Base-by-base conservation (phyloP, 2,329 filamentous ascomycete species). In the Neodidymelliopsis sp. region DNA sequence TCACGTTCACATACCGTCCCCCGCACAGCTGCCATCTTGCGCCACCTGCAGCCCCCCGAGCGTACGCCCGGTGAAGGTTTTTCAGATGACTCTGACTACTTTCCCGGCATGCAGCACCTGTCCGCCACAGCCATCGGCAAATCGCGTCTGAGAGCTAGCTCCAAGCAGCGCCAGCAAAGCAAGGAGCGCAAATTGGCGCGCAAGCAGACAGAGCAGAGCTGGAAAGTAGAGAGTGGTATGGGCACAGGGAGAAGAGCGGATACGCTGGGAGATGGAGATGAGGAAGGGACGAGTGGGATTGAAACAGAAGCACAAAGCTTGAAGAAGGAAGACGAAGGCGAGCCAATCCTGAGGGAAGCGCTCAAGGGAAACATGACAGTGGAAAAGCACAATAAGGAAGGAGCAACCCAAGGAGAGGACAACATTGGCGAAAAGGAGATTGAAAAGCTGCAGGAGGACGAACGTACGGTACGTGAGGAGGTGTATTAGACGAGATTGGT, bases 151-250 rank as follows among this genome's bases (percentile, higher is more conserved):
- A 53, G 69, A 5, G 64, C 63, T 4, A 63, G 56, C 29, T 67
- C 67, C 2, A 65, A 62, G 22, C 63, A 66, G 30, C 49, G 70
- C 8, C 68, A 69, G 40, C 56, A 66, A 36, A 67, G 62, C 25
- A 70, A 68, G 31, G 70, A 73, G 33, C 62, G 62, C 11, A 74
- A 74, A 42, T 58, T 71, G 0, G 61, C 62, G 15, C 63, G 68
- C 20, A 66, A 60, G 40, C 62, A 66, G 51, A 66, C 65, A 1
- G 69, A 72, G 48, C 65, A 71, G 42, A 64, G 61, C 7, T 80
- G 78, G 78, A 72, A 72, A 38, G 65, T 68, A 13, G 75, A 80
- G 55, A 77, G 74, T 22, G 78, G 78, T 1, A 79, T 81, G 77
- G 74, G 74, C 0, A 57, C 53, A 2, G 77, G 77, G 2, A 67